Evolutionary conservation across 768 basidiomycete species (phyloP).

Genomic region (Stropharia rugosoannulata): DNA sequence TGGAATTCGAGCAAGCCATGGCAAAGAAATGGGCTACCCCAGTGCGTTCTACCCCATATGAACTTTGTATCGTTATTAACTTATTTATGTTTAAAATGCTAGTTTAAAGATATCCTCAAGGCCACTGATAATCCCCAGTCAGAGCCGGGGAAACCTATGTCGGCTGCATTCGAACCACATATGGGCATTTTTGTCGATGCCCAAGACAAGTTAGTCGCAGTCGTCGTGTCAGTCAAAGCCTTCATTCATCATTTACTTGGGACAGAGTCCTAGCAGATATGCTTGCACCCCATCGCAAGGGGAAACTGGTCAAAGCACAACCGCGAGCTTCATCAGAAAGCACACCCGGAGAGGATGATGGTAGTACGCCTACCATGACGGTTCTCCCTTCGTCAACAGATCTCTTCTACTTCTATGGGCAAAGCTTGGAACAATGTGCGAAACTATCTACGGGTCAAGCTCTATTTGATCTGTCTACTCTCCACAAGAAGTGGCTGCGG

Average conservation of each 20-base stretch:
- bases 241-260: neutral
- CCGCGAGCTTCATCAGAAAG: slow-evolving; percentile 39
- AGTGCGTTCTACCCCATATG: slow-evolving; percentile 33
- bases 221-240: neutral
- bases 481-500: slow-evolving; percentile 93
- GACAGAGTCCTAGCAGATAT: slow-evolving; percentile 85
- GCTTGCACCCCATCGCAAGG: slow-evolving; percentile 76
- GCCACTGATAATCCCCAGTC: slow-evolving; percentile 48
- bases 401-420: slow-evolving; percentile 95
- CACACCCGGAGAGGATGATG: slow-evolving; percentile 26
- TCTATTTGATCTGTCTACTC: slow-evolving; percentile 72
- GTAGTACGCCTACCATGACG: slow-evolving; percentile 48
- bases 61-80: neutral
- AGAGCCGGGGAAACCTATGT: slow-evolving; percentile 66
- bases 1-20: slow-evolving; percentile 86
- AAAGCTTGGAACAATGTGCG: slow-evolving; percentile 92
- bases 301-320: slow-evolving; percentile 46
- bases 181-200: slow-evolving; percentile 94
- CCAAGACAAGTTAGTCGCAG: slow-evolving; percentile 78
- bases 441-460: slow-evolving; percentile 85
- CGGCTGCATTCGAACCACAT: slow-evolving; percentile 89
- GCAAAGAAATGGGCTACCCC: slow-evolving; percentile 79
- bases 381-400: slow-evolving; percentile 95
- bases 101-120: slow-evolving; percentile 70
- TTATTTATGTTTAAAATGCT: neutral